These are phyloP conservation scores for Xylaria sp. DNA, from an alignment of 495 filamentous ascomycete genomes.

Conservation along the genomic window DNA sequence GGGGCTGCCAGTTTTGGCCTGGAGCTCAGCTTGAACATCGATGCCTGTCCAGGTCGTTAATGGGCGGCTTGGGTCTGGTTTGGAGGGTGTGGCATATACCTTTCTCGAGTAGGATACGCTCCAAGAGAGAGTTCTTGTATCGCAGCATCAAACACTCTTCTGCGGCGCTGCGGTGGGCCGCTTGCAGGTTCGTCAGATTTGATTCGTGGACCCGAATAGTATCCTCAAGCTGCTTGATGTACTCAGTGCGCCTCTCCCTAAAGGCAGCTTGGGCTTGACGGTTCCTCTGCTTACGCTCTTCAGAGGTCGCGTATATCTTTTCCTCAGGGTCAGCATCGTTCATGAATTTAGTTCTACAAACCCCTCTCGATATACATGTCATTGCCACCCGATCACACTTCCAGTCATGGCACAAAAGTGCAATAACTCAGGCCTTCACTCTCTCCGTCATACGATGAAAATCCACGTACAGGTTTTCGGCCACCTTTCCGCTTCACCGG, in stretches of 20 bases:
- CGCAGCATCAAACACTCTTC: slow-evolving; percentile 98
- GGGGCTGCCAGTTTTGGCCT: slow-evolving; percentile 82
- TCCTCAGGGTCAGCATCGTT: slow-evolving; percentile 39
- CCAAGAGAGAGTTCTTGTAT: slow-evolving; percentile 96
- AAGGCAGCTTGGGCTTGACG: slow-evolving; percentile 97
- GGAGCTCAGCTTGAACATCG: slow-evolving; percentile 95
- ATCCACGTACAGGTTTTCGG: slow-evolving; percentile 85
- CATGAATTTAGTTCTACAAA: background rate
- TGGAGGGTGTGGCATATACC: slow-evolving; percentile 56
- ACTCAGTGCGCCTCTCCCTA: slow-evolving; percentile 94
- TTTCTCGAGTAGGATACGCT: slow-evolving; percentile 95
- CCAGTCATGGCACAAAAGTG: background rate
- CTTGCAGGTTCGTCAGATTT: slow-evolving; percentile 85
- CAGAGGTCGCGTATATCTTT: slow-evolving; percentile 94
- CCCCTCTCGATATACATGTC: background rate
- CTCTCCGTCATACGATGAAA: slow-evolving; percentile 23
- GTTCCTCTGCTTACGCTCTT: slow-evolving; percentile 97
- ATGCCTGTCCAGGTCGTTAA: slow-evolving; percentile 66
- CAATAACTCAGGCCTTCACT: background rate
- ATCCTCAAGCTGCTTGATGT: slow-evolving; percentile 98
- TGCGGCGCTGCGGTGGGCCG: slow-evolving; percentile 91
- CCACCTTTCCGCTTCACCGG: slow-evolving; percentile 91
- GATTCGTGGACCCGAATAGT: slow-evolving; percentile 98
- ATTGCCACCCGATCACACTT: background rate
- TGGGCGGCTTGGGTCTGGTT: background rate